phyloP scores from a whole-genome alignment of 2,329 filamentous ascomycete species.

The Sclerotinia trifoliorum region DNA sequence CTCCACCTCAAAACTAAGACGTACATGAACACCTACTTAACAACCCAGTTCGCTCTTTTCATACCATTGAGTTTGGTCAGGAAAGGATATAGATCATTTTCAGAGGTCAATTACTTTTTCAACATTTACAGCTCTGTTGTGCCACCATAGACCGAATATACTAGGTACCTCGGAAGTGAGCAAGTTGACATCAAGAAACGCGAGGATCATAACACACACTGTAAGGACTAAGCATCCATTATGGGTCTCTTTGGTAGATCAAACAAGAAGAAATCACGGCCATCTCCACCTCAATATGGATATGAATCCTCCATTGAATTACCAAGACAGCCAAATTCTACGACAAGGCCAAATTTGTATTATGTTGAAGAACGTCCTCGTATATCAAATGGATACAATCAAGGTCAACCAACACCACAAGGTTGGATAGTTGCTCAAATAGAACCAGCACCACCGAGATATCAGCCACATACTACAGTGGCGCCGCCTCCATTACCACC shows the following conservation, averaged over 20 bases:
- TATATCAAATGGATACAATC: conserved; percentile 17
- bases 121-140: background rate
- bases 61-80: background rate
- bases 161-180: background rate
- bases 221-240: background rate
- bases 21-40: background rate
- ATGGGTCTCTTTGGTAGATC: conserved; percentile 39
- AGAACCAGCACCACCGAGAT: conserved; percentile 10
- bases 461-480: conserved; percentile 16
- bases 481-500: conserved; percentile 26
- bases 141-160: background rate
- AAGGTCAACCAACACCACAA: conserved; percentile 23
- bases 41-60: background rate
- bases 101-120: background rate
- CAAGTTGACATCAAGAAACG: background rate
- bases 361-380: conserved; percentile 11
- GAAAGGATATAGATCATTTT: background rate
- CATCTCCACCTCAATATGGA: conserved; percentile 26
- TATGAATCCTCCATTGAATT: conserved; percentile 6
- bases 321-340: conserved; percentile 1
- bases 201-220: background rate
- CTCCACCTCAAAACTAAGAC: background rate
- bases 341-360: conserved; percentile 2
- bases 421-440: conserved; percentile 29
- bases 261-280: conserved; percentile 30